Base-by-base conservation (phyloP, 2,329 filamentous ascomycete genomes). In the Anthostomella pinea region DNA sequence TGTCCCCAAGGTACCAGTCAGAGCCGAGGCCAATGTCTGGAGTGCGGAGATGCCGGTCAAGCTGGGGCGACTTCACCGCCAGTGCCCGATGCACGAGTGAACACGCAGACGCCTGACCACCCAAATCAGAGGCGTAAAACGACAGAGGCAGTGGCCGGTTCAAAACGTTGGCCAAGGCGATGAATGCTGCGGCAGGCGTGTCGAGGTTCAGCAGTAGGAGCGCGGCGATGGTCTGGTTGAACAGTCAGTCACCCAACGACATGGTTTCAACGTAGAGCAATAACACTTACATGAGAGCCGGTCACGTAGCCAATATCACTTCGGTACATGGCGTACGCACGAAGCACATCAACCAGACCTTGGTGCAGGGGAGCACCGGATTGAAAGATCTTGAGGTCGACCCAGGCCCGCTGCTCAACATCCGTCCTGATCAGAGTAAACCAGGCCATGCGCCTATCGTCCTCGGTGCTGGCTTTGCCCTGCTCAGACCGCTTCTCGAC, bases 311-410 rank as follows among this genome's bases (percentile, higher is more conserved):
- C 85, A 53, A 91, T 84, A 56, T 93, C 87, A 48, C 81, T 83
- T 43, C 87, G 76, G 62, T 93, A 93, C 77, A 88, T 85, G 36
- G 81, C 73, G 61, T 91, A 91, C 6, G 87, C 87, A 52, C 81
- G 81, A 42, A 91, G 69, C 8, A 93, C 78, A 55, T 91, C 81
- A 13, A 84, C 67, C 19, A 93, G 67, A 23, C 75, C 71, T 39
- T 79, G 68, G 55, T 90, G 78, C 8, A 90, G 66, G 2, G 85
- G 84, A 0, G 77, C 81, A 11, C 65, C 75, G 5, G 69, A 64
- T 50, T 83, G 75, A 56, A 90, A 91, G 55, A 90, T 85, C 49
- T 78, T 78, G 29, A 89, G 65, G 38, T 89, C 84, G 3, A 75
- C 73, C 69, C 83, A 90, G 1, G 85, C 87, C 21, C 66, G 68